phyloP scores from a whole-genome alignment of 495 filamentous ascomycete species.

The Neurospora tetrasperma region DNA sequence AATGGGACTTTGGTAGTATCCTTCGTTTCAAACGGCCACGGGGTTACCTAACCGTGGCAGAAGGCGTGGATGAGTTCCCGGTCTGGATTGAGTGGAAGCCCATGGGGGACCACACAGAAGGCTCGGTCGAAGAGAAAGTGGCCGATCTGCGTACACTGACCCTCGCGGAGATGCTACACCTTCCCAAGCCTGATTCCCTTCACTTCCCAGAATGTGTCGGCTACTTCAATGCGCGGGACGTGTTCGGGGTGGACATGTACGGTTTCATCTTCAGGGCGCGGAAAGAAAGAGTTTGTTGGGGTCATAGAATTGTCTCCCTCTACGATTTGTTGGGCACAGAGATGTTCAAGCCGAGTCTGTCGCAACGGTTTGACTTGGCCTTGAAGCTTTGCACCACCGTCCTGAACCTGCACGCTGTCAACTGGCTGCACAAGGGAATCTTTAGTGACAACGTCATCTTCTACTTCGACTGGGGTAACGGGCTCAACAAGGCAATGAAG shows the following conservation, averaged over 20 bases:
- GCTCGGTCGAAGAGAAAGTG: constrained; percentile 12
- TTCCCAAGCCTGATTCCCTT: constrained; percentile 17
- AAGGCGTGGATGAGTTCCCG: constrained; percentile 1
- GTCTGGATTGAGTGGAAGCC: constrained; percentile 28
- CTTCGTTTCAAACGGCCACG: constrained; percentile 3
- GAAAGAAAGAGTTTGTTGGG: neutral
- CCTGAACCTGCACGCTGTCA: constrained; percentile 39
- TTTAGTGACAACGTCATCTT: constrained; percentile 45
- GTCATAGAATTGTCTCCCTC: constrained; percentile 3
- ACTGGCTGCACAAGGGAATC: constrained; percentile 50
- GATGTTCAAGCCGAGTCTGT: constrained; percentile 5
- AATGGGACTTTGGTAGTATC: rapidly evolving
- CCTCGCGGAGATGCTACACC: constrained; percentile 22
- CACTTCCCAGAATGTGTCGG: constrained; percentile 19
- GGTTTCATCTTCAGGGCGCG: constrained; percentile 19
- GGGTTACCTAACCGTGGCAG: constrained; percentile 3
- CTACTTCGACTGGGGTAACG: constrained; percentile 4
- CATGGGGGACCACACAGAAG: constrained; percentile 4
- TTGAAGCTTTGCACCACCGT: constrained; percentile 15
- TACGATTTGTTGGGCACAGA: constrained; percentile 11
- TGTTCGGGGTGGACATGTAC: constrained; percentile 8
- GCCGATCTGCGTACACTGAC: constrained; percentile 16
- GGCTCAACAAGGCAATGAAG: neutral
- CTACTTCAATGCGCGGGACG: constrained; percentile 21
- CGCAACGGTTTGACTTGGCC: constrained; percentile 16